Base-by-base conservation (phyloP, 1,284 basidiomycete species). In the Crepidotus sp. region DNA sequence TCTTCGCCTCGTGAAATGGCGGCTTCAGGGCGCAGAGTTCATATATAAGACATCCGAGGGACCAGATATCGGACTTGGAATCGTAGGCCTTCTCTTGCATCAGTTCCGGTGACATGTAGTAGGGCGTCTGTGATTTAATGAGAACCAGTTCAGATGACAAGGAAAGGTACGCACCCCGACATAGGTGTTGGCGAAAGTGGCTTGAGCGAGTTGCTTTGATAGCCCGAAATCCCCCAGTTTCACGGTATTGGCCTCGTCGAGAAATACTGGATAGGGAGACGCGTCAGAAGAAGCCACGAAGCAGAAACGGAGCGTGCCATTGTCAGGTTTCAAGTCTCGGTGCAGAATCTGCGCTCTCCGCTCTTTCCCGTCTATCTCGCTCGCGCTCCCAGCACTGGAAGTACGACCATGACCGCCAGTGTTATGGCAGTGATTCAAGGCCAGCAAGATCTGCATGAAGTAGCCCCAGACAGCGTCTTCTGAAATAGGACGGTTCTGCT, bases 101-200 rank as follows among this genome's bases (percentile, higher is more conserved):
- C 17, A 98, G 74, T 64, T 98, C 94, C 0, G 95, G 94, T 1
- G 91, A 94, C 94, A 98, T 98, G 66, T 98, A 98, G 58, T 97
- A 94, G 2, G 95, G 95, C 7, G 94, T 98, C 88, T 93, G 54
- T 5, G 36, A 0, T 14, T 36, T 22, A 7, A 40, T 30, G 25
- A 47, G 22, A 24, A 29, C 37, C 35, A 21, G 21, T 27, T 18
- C 40, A 40, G 27, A 17, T 36, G 42, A 32, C 14, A 17, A 14
- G 27, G 35, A 27, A 3, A 68, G n/a, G n/a, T n/a, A n/a, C 86
- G 51, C 60, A 94, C 91, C 39, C 95, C 94, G 51, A 98, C 95
- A 53, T 97, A 98, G 21, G 95, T 98, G 55, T 83, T 90, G 6
- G 95, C 93, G 57, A 98, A 95, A 46, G 77, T 83, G 6, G 50